These are phyloP conservation scores for Trichomonas gallinae DNA, from an alignment of 208 protist species.

Conservation along the genomic window DNA sequence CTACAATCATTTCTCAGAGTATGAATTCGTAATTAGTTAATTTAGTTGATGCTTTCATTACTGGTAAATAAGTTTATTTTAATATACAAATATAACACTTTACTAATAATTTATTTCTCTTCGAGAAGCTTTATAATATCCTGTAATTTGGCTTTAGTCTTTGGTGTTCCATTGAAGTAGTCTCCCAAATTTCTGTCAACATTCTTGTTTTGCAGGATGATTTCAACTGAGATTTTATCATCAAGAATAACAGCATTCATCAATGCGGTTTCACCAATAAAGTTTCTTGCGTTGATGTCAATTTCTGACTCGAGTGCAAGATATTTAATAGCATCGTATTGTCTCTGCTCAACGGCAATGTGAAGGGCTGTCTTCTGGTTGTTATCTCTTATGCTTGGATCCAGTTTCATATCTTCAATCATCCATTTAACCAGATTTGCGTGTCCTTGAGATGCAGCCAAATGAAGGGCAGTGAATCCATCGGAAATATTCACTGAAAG, in stretches of 20 bases:
- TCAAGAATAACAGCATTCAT: background rate
- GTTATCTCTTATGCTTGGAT: background rate
- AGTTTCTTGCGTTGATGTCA: background rate
- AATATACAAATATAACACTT: no score
- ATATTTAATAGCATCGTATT: background rate
- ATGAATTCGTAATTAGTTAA: no score
- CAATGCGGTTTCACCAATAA: background rate
- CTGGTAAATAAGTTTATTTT: no score
- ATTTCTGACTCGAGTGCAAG: background rate
- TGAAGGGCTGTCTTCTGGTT: background rate
- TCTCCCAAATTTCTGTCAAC: background rate
- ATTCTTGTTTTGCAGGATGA: background rate
- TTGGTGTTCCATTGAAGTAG: background rate
- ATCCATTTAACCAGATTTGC: background rate
- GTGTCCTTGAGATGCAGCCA: background rate
- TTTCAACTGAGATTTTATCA: background rate
- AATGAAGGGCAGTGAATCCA: background rate
- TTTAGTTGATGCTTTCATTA: no score
- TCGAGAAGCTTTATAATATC: background rate
- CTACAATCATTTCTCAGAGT: no score
- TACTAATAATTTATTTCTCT: no score
- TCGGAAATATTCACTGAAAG: background rate
- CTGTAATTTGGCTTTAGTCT: background rate
- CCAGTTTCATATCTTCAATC: background rate
- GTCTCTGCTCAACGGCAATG: background rate